Evolutionary conservation across 306 rosid genomes (phyloP), one percentile per base, ranked within the genome.

Genomic region (Vigna angularis): DNA sequence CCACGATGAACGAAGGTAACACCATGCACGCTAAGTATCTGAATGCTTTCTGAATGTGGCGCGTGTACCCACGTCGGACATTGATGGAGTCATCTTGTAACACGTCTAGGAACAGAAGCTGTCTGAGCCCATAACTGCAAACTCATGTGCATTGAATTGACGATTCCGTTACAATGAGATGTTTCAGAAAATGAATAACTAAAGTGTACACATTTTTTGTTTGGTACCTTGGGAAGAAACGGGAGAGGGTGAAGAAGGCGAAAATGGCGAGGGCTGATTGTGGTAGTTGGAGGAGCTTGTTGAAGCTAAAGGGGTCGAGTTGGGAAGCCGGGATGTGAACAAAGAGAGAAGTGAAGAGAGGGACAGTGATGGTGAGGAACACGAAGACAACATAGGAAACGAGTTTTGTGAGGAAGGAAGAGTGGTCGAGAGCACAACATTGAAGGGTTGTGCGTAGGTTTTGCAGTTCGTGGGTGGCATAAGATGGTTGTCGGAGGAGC

Each of bases 361-460:
- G 98, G 59, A 89, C 87, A 48, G 86, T 3, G 59, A 92, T 3
- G 63, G 93, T 57, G 49, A 95, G 86, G 79, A 88, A 32, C 5
- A 78, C 6, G 88, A 95, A 92, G 4, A 83, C 18, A 5, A 74
- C 48, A 57, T 83, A 92, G 34, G 98, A 95, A 24, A 86, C 59
- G 75, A 82, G 53, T 67, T 86, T 88, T 28, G 88, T 90, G 3
- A 68, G 1, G 61, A 72, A 42, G 0, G 98, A 74, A 66, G 98
- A 87, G 83, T 92, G 98, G 40, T 92, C 97, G 0, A 94, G 92
- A n/a, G 96, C 93, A 70, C 91, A 92, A 90, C 98, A 95, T 75
- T 85, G 83, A 7, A 95, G 93, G 81, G 89, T 83, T 20, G 78
- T 77, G 3, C 89, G 82, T 66, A 90, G 87, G 73, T 85, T 83